These are phyloP conservation scores for Elaphomyces granulatus DNA, from an alignment of 495 filamentous ascomycete species.

Conservation along the genomic window DNA sequence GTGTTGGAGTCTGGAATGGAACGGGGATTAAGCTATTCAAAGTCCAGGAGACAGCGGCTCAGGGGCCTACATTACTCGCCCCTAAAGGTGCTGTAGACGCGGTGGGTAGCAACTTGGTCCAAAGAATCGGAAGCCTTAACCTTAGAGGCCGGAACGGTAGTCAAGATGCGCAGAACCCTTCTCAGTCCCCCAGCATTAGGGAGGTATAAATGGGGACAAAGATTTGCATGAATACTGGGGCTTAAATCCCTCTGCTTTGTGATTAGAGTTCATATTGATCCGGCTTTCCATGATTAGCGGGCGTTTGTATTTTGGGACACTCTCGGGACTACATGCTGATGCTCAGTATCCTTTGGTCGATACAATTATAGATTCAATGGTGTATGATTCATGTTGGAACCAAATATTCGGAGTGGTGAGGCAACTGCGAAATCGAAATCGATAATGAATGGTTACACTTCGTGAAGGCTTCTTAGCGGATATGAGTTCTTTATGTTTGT, in stretches of 20 bases:
- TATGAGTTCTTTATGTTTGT: not conserved
- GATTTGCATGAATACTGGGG: not conserved
- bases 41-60: constrained; percentile 69
- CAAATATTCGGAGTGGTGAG: too few relatives aligned
- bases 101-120: constrained; percentile 82
- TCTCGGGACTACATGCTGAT: not conserved
- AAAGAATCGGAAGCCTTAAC: constrained; percentile 67
- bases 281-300: not conserved
- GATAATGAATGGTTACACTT: too few relatives aligned
- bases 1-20: constrained; percentile 90
- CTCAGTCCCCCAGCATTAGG: constrained; percentile 21
- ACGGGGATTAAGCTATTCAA: constrained; percentile 77
- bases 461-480: too few relatives aligned
- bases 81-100: constrained; percentile 92
- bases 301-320: not conserved
- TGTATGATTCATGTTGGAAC: too few relatives aligned
- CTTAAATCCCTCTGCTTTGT: constrained; percentile 1
- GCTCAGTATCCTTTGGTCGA: too few relatives aligned
- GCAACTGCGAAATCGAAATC: too few relatives aligned
- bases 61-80: constrained; percentile 65
- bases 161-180: constrained; percentile 18
- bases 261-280: too few relatives aligned
- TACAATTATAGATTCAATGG: too few relatives aligned
- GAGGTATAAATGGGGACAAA: constrained; percentile 19
- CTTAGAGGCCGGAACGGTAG: constrained; percentile 30